Evolutionary conservation across 225 moss, liverwort and hornwort genomes (phyloP), one percentile per base, ranked within the genome.

Genomic region (Pleurozium schreberi): DNA sequence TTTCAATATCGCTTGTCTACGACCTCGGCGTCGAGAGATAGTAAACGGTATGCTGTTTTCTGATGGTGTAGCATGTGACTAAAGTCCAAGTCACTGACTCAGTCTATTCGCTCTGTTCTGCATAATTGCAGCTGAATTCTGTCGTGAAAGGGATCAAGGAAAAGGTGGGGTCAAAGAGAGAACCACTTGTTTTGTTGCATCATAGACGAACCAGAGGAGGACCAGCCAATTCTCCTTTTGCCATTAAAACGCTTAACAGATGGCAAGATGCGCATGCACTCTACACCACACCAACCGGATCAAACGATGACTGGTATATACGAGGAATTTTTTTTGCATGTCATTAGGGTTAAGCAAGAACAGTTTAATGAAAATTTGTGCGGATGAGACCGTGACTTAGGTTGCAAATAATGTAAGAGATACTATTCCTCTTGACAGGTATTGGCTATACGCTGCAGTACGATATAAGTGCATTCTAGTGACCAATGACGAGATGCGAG

Each of bases 401-500:
- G 38, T 58, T 40, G 40, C 7, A 80, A 58, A 28, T 80, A 80
- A 80, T 40, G 28, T 58, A 40, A 58, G 79, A 79, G 58, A 58
- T 58, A 28, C 18, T 58, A 28, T 80, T 80, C 58, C 58, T 40
- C 40, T 18, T 18, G 80, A 73, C 93, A 99, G 98, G 98, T 99
- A 97, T 90, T 99, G 98, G 98, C 88, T 99, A 65, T 99, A 96
- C 86, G 98, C 98, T 73, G 98, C 98, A 71, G 98, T 99, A 64
- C 94, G 92, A 82, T 96, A 94, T 77, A 97, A 95, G 94, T 96
- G 95, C 84, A 90, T 99, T 88, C 93, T 99, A 84, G 96, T 97
- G 85, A 99, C 98, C 79, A 99, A 97, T 86, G 98, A 99, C 89
- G 98, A 99, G 82, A 99, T 99, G 98, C 94, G 98, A 73, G 98